phyloP scores from a whole-genome alignment of 2,329 filamentous ascomycete genomes.

The Trichoderma breve region DNA sequence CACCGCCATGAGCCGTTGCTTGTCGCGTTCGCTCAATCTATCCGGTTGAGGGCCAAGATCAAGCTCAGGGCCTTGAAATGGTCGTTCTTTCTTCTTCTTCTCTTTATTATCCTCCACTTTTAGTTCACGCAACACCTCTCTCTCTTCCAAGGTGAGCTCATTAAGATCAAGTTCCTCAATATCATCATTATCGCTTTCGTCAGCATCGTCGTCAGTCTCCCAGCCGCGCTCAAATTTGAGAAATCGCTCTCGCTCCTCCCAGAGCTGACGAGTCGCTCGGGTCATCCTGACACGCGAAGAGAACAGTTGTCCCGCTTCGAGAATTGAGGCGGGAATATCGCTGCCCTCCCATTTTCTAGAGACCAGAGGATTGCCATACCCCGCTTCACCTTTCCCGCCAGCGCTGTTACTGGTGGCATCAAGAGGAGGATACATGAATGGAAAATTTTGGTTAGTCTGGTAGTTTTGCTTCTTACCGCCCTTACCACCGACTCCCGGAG shows the following conservation, averaged over 20 bases:
- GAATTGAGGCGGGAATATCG: constrained; percentile 88
- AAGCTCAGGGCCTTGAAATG: constrained; percentile 30
- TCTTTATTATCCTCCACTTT: constrained; percentile 37
- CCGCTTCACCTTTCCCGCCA: constrained; percentile 82
- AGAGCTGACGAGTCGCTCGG: constrained; percentile 85
- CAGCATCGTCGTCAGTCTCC: constrained; percentile 49
- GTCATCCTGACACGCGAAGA: constrained; percentile 88
- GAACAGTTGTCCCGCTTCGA: constrained; percentile 92
- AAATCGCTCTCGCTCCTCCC: constrained; percentile 89
- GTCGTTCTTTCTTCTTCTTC: constrained; percentile 29
- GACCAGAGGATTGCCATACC: constrained; percentile 74
- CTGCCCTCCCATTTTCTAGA: constrained; percentile 89
- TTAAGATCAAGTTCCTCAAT: constrained; percentile 48
- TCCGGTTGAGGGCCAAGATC: constrained; percentile 50
- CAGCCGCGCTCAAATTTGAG: constrained; percentile 91
- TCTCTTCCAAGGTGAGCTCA: constrained; percentile 43
- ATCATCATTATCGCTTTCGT: constrained; percentile 42
- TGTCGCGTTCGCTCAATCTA: constrained; percentile 52
- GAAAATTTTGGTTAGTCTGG: constrained; percentile 98
- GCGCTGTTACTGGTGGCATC: constrained; percentile 86
- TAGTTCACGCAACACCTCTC: constrained; percentile 43
- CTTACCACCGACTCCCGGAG: constrained; percentile 81
- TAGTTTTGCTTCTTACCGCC: constrained; percentile 98
- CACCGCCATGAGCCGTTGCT: constrained; percentile 67
- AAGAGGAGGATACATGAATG: constrained; percentile 92